Percentiles rank a stretch among this genome's conserved stretches.
These are phyloP conservation scores for Aspergillus taichungensis DNA, from an alignment of 495 filamentous ascomycete genomes.

Conservation along the genomic window DNA sequence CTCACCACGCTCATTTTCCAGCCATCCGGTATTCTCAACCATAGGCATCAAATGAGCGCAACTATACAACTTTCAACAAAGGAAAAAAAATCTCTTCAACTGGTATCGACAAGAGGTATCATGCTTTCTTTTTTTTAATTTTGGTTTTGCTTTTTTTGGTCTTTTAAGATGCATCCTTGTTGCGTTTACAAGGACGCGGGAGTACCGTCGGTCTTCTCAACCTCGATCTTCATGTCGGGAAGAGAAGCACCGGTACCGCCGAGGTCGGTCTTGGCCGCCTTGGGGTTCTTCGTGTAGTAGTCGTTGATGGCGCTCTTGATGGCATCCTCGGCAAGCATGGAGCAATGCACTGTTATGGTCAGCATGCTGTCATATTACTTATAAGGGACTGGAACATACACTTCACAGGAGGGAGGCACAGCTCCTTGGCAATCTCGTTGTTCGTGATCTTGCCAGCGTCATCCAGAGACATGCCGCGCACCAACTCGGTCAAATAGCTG, in stretches of 20 bases:
- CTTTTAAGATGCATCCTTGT: background rate
- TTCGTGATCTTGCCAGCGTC: constrained; percentile 67
- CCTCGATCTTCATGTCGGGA: constrained; percentile 44
- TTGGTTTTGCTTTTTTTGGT: background rate
- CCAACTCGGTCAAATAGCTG: constrained; percentile 85
- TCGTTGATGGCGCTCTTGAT: constrained; percentile 99
- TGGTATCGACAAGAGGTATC: background rate
- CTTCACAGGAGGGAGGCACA: constrained; percentile 95
- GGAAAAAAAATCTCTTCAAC: background rate
- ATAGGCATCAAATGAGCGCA: too few species aligned
- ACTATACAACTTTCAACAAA: background rate
- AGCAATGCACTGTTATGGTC: constrained; percentile 71
- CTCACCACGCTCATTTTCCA: too few species aligned
- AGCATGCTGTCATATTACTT: constrained; percentile 8
- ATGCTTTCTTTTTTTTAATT: background rate
- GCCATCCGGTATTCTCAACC: too few species aligned
- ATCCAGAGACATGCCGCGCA: constrained; percentile 65
- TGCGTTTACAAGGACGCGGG: constrained; percentile 21
- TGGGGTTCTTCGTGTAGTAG: constrained; percentile 91
- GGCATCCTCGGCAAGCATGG: constrained; percentile 97
- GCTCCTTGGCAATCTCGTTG: constrained; percentile 93
- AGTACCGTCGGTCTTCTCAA: constrained; percentile 21
- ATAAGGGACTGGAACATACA: constrained; percentile 46
- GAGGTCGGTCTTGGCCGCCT: constrained; percentile 61
- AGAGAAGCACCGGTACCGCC: constrained; percentile 57